These are phyloP conservation scores for Dictyostelium capitatum DNA, from an alignment of 78 protist genomes.

Conservation along the genomic window DNA sequence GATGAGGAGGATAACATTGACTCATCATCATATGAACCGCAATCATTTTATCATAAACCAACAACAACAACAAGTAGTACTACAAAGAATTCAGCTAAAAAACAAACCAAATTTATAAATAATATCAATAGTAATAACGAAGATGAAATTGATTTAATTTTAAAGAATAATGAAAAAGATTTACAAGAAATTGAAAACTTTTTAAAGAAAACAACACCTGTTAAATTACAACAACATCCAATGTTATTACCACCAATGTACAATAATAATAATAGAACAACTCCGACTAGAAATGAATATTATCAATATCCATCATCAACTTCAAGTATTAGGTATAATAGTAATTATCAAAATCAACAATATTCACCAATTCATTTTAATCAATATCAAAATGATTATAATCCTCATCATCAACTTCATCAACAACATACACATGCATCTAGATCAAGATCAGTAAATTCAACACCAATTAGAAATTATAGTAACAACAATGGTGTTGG, in stretches of 20 bases:
- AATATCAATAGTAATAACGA: background rate
- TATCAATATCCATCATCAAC: constrained; percentile 4
- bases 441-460: constrained; percentile 16
- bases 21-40: background rate
- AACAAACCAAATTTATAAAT: background rate
- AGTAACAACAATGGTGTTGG: background rate
- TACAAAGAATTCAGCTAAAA: background rate
- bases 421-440: background rate
- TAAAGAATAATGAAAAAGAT: constrained; percentile 23
- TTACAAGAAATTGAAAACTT: constrained; percentile 19
- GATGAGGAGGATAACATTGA: background rate
- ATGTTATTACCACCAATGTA: background rate
- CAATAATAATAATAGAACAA: background rate
- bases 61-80: background rate
- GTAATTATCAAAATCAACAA: background rate
- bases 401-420: background rate
- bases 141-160: background rate
- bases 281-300: too few species aligned
- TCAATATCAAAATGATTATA: background rate
- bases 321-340: background rate
- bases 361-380: background rate
- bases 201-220: constrained; percentile 28
- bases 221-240: background rate
- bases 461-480: constrained; percentile 13
- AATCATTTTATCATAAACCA: background rate